Percentiles rank a stretch among this genome's conserved stretches.
These are phyloP conservation scores for Linnemannia elongata DNA, from an alignment of 192 early-diverging fungal genomes.

Conservation along the genomic window DNA sequence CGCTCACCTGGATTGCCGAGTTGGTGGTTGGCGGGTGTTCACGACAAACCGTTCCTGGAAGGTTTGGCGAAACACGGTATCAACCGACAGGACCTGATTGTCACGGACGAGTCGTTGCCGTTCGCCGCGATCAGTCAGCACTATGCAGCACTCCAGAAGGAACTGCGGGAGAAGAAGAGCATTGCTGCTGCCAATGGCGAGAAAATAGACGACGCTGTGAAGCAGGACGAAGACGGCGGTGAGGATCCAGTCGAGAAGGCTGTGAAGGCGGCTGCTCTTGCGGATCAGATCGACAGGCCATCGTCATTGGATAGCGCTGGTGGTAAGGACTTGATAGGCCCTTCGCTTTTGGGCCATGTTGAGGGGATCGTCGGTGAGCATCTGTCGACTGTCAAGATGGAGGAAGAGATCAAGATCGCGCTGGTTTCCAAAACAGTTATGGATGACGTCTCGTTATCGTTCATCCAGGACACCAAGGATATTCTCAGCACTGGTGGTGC, in stretches of 20 bases:
- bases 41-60: conserved; percentile 76
- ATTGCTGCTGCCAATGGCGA: neutral
- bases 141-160: conserved; percentile 27
- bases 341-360: neutral
- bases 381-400: neutral
- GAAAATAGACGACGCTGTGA: neutral
- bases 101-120: conserved; percentile 67
- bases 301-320: neutral
- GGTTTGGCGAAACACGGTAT: conserved; percentile 81
- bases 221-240: neutral
- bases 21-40: conserved; percentile 81
- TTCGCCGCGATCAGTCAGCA: conserved; percentile 59
- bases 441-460: neutral
- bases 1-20: conserved; percentile 69
- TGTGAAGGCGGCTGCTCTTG: conserved; percentile 6
- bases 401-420: neutral
- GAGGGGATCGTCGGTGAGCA: neutral
- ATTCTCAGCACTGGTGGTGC: neutral
- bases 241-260: conserved; percentile 17
- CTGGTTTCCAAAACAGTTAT: neutral
- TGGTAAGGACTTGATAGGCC: neutral
- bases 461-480: neutral
- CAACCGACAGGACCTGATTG: conserved; percentile 74
- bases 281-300: neutral
- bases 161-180: conserved; percentile 12